Conservation (phyloP, 495 filamentous ascomycete genomes). For the Penicillium daleae region DNA sequence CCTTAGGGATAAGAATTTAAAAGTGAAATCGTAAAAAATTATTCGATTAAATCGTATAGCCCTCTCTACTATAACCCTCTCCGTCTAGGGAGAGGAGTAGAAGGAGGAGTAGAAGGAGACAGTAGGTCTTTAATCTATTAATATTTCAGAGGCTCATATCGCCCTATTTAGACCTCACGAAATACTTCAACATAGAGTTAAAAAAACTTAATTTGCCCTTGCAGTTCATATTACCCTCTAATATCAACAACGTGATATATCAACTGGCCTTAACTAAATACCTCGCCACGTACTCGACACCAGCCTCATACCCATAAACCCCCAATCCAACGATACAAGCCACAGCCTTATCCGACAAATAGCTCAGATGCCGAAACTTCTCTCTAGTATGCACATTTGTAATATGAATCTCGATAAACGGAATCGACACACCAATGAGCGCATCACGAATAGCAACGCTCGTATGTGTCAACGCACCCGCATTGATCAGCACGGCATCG, state of each 20-base stretch:
- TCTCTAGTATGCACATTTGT: slow-evolving; percentile 62
- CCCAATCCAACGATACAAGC: slow-evolving; percentile 62
- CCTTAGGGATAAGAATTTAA: too few relatives aligned
- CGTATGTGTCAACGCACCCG: slow-evolving; percentile 63
- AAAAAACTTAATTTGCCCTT: not conserved
- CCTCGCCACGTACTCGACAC: slow-evolving; percentile 7
- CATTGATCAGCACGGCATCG: slow-evolving; percentile 60
- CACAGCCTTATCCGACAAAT: slow-evolving; percentile 62
- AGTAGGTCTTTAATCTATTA: too few relatives aligned
- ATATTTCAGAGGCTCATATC: too few relatives aligned
- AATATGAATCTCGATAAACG: slow-evolving; percentile 66
- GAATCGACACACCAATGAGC: slow-evolving; percentile 58
- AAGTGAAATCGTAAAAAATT: too few relatives aligned
- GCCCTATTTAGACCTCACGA: too few relatives aligned
- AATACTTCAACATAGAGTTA: too few relatives aligned
- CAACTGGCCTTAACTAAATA: not conserved
- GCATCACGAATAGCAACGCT: slow-evolving; percentile 63
- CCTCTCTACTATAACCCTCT: too few relatives aligned
- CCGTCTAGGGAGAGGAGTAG: too few relatives aligned
- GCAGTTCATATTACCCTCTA: too few relatives aligned
- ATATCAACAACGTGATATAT: not conserved
- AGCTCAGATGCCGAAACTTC: slow-evolving; percentile 57
- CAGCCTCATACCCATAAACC: slow-evolving; percentile 21
- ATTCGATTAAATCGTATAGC: too few relatives aligned
- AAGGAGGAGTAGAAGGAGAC: too few relatives aligned